Percentiles rank a stretch among this genome's conserved stretches.
These are phyloP conservation scores for Escallonia herrerae DNA, from an alignment of 129 eudicot species.

Conservation along the genomic window DNA sequence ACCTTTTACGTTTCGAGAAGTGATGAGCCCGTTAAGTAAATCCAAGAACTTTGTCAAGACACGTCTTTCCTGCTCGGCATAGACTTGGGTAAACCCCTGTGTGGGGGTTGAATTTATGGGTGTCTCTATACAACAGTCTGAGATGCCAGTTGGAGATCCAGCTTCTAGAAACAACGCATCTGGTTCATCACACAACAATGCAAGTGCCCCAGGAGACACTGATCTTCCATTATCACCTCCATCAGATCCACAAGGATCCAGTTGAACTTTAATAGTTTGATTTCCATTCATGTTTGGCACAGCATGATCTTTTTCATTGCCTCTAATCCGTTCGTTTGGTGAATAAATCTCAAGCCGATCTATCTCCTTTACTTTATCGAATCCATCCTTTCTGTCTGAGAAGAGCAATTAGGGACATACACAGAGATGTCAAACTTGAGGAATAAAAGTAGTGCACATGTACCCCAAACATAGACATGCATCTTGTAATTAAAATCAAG, in stretches of 20 bases:
- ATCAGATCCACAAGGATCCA: conserved; percentile 9
- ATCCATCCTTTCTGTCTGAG: conserved; percentile 20
- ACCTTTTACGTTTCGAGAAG: conserved; percentile 38
- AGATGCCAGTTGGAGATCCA: no score
- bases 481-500: no score
- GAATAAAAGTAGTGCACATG: background rate
- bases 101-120: conserved; percentile 16
- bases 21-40: conserved; percentile 59
- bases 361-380: conserved; percentile 13
- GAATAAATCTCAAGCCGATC: conserved; percentile 9
- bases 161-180: conserved; percentile 30
- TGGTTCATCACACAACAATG: conserved; percentile 74
- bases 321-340: conserved; percentile 2
- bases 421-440: background rate
- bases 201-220: conserved; percentile 73
- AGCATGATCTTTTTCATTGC: conserved; percentile 2
- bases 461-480: background rate
- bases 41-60: conserved; percentile 53
- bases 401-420: conserved; percentile 3
- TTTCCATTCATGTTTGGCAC: background rate
- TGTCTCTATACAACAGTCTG: no score
- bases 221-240: conserved; percentile 28
- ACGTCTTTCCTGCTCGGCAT: conserved; percentile 63
- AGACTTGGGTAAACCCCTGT: conserved; percentile 23
- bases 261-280: conserved; percentile 10